Evolutionary conservation across 495 filamentous ascomycete genomes (phyloP), one percentile per base, ranked within the genome.

Genomic region (Tirmania nivea): DNA sequence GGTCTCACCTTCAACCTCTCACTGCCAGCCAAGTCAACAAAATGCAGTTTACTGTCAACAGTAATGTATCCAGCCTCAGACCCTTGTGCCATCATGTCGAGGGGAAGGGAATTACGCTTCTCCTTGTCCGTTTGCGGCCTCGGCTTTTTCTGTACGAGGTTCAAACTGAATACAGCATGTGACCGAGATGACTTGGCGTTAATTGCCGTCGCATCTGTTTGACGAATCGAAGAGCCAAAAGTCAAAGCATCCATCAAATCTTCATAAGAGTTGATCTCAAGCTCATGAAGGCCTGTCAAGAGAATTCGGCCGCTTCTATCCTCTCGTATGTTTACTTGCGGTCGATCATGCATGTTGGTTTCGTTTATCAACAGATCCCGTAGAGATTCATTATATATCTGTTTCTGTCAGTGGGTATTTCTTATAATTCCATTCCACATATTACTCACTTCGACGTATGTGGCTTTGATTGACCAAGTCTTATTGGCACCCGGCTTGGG

Each of bases 151-250:
- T 94, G 92, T 14, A 96, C 73, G 12, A 99, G 72, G 59, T 95
- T 95, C 58, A 99, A 69, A 66, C 84, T 95, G 67, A 99, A 96
- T 7, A 99, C 89, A 17, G 90, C 90, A 64, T 99, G 90, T 14
- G 90, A 99, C 55, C 90, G 86, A n/a, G 90, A 99, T 2, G 92
- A 96, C 60, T 92, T 86, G 39, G 89, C 90, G 67, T 99, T 99
- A 59, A 99, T 89, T 1, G 92, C 90, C 10, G 90, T 99, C n/a
- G 90, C 86, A 68, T 99, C 90, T 2, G 90, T 99, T 65, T 99
- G 90, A 47, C 90, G 80, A 62, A 99, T 93, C 10, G 83, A 77
- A 1, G 90, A 99, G 34, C 90, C 90, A 62, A 88, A 86, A 66
- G 86, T 90, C 51, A 99, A 69, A 21, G 83, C 85, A 55, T 77